phyloP scores from a whole-genome alignment of 768 basidiomycete genomes.

The Lactarius deliciosus region DNA sequence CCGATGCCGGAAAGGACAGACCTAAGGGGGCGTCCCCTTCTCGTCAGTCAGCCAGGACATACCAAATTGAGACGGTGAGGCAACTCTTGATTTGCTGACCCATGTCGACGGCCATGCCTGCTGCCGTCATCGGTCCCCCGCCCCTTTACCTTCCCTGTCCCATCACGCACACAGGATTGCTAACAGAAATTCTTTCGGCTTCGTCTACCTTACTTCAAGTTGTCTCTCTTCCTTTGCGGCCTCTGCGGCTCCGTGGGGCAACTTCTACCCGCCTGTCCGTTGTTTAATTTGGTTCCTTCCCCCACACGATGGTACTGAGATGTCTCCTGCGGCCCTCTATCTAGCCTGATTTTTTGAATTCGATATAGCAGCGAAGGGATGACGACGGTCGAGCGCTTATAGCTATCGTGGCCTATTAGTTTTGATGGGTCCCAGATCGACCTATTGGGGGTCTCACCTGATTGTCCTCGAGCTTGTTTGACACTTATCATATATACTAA shows the following conservation, averaged over 20 bases:
- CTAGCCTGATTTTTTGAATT: not conserved
- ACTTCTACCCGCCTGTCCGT: not conserved
- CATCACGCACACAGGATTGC: not conserved
- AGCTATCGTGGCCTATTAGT: not conserved
- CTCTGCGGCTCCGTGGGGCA: not conserved
- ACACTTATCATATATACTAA: conserved; percentile 1
- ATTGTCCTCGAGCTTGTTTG: conserved; percentile 6
- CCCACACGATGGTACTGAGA: not conserved
- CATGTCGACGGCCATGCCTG: not conserved
- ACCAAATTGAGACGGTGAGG: not conserved
- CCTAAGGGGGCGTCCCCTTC: not conserved
- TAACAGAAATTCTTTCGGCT: not conserved
- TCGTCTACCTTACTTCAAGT: not conserved
- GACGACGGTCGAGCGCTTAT: not conserved
- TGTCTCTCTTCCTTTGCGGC: not conserved
- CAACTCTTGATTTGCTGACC: not conserved
- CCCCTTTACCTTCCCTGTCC: not conserved
- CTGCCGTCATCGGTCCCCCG: conserved; percentile 5
- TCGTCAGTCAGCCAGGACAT: not conserved
- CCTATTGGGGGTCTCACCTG: not conserved
- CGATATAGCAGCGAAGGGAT: not conserved
- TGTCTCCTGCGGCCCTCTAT: not conserved
- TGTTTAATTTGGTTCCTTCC: not conserved
- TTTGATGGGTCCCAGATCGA: not conserved
- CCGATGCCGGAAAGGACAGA: not conserved